Percentiles rank a stretch among this genome's conserved stretches.
Conservation (phyloP, 306 rosid genomes). For the Quercus engelmannii region DNA sequence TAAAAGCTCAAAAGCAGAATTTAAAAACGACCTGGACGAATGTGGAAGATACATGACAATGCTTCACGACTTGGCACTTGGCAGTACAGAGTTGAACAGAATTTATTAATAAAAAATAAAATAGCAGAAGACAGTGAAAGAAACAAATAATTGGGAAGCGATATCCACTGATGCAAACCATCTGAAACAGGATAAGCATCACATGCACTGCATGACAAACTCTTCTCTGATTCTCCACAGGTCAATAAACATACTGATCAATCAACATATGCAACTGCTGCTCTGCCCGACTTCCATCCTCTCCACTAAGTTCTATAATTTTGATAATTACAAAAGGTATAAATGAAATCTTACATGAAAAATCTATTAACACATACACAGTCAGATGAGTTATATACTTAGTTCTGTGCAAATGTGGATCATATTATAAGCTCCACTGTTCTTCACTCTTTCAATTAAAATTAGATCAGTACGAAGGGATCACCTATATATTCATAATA, state of each 20-base stretch:
- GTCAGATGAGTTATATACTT: neutral
- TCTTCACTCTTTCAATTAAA: neutral
- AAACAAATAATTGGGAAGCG: constrained; percentile 16
- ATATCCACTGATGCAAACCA: constrained; percentile 76
- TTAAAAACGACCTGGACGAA: constrained; percentile 85
- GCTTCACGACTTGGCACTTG: constrained; percentile 96
- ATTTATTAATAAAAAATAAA: neutral
- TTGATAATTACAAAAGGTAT: constrained; percentile 28
- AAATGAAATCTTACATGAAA: constrained; percentile 5
- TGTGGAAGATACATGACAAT: constrained; percentile 88
- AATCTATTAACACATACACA: neutral
- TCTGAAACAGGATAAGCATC: constrained; percentile 91
- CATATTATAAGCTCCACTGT: neutral
- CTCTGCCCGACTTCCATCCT: constrained; percentile 98
- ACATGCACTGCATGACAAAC: constrained; percentile 84
- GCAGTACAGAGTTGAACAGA: constrained; percentile 50
- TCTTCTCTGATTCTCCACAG: constrained; percentile 81
- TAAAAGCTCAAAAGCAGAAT: constrained; percentile 93
- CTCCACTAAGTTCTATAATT: constrained; percentile 62
- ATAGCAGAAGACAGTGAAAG: constrained; percentile 2
- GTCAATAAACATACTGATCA: constrained; percentile 86
- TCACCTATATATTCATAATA: neutral
- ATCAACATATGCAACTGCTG: constrained; percentile 76
- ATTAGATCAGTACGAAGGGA: neutral
- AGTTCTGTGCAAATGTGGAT: neutral